A percentile compares a stretch with the other conserved stretches of the same genome.
These are phyloP conservation scores for Allium fistulosum DNA, from an alignment of 106 monocot genomes.

Conservation along the genomic window DNA sequence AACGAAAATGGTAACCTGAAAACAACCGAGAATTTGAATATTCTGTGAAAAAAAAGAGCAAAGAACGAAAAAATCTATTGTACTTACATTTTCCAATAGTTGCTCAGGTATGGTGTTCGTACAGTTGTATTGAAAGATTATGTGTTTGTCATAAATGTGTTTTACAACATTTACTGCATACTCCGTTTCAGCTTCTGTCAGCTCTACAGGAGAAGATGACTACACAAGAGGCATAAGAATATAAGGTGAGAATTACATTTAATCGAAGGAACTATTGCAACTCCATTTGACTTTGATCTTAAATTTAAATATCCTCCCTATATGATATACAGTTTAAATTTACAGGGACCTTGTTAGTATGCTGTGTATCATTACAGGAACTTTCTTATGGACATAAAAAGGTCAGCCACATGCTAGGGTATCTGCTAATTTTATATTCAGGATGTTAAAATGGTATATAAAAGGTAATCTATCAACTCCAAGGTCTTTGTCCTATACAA, in stretches of 20 bases:
- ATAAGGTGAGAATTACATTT: background rate
- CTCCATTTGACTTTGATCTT: no score
- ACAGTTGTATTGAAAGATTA: slow-evolving; percentile 96
- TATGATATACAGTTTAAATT: no score
- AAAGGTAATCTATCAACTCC: no score
- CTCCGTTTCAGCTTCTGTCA: slow-evolving; percentile 98
- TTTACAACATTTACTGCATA: slow-evolving; percentile 94
- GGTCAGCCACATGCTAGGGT: no score
- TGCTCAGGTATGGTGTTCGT: slow-evolving; percentile 94
- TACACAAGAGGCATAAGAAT: slow-evolving; percentile 20
- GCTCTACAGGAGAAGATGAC: slow-evolving; percentile 92
- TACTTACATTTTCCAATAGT: slow-evolving; percentile 78
- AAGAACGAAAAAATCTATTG: background rate
- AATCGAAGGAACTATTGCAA: background rate
- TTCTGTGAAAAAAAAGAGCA: background rate
- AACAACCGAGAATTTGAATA: slow-evolving; percentile 5
- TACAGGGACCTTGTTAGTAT: no score
- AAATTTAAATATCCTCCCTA: no score
- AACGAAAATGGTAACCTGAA: slow-evolving; percentile 78
- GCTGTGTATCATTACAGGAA: no score
- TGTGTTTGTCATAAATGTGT: slow-evolving; percentile 73
- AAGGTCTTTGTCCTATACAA: no score
- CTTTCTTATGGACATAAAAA: no score
- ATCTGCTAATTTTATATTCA: no score
- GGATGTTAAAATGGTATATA: no score